Evolutionary conservation across 345 rosid species (phyloP).

Genomic region (rapeseed (Brassica napus)): DNA sequence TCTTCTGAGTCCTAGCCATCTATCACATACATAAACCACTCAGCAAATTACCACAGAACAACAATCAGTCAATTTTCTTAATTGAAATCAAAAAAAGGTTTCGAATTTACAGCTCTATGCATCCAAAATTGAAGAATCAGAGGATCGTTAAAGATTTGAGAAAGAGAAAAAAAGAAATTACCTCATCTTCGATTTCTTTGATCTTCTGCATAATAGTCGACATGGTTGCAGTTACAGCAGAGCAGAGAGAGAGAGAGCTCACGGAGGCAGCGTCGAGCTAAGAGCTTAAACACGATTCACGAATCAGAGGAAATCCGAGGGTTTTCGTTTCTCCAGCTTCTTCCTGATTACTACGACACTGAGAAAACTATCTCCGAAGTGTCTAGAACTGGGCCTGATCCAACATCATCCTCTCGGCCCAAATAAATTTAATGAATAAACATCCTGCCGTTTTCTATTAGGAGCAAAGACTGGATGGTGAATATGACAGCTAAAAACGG

Average conservation of each 20-base stretch:
- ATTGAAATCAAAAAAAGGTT: background rate
- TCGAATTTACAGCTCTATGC: background rate
- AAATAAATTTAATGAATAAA: background rate
- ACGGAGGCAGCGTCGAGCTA: background rate
- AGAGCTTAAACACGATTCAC: background rate
- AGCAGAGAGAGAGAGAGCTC: slow-evolving; percentile 12
- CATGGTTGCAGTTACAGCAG: slow-evolving; percentile 44
- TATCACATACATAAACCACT: slow-evolving; percentile 36
- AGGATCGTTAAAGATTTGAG: background rate
- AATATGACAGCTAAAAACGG: slow-evolving; percentile 12
- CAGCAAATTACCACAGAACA: background rate
- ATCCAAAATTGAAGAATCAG: slow-evolving; percentile 10
- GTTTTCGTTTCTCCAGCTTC: slow-evolving; percentile 22
- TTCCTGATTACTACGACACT: slow-evolving; percentile 16
- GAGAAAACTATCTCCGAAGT: background rate
- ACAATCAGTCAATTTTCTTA: background rate
- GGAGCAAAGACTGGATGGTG: background rate
- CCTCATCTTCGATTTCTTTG: slow-evolving; percentile 96
- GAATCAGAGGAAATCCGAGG: slow-evolving; percentile 23
- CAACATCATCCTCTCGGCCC: slow-evolving; percentile 16
- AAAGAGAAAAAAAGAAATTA: background rate
- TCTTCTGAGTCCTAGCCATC: slow-evolving; percentile 99
- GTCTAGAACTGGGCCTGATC: slow-evolving; percentile 26
- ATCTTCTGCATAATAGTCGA: slow-evolving; percentile 85
- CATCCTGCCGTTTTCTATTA: background rate